Percentiles rank a stretch among this genome's conserved stretches.
These are phyloP conservation scores for Magnaporthiopsis rhizophila DNA, from an alignment of 2,329 filamentous ascomycete species.

Conservation along the genomic window DNA sequence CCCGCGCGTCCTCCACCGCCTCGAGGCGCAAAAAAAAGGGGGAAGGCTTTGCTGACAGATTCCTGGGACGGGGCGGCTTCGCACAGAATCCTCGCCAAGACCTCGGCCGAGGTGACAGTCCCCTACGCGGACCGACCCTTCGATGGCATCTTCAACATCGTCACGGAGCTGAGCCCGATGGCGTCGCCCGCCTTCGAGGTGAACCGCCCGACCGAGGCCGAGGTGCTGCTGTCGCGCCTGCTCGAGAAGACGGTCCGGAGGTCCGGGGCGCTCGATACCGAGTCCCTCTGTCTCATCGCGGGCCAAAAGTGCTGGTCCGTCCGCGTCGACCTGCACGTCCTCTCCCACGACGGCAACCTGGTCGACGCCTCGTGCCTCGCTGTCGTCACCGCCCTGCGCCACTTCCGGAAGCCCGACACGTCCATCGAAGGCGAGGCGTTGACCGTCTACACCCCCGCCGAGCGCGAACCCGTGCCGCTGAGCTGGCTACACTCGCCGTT, in stretches of 20 bases:
- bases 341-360: constrained; percentile 85
- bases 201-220: constrained; percentile 73
- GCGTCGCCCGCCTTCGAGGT: constrained; percentile 84
- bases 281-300: constrained; percentile 88
- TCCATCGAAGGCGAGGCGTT: constrained; percentile 77
- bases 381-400: constrained; percentile 77
- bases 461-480: constrained; percentile 83
- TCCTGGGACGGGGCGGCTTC: background rate
- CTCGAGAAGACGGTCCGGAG: constrained; percentile 92
- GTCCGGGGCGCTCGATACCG: constrained; percentile 86
- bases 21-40: background rate
- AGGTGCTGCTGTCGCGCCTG: constrained; percentile 77
- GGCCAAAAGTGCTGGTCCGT: constrained; percentile 88
- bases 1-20: too few species aligned
- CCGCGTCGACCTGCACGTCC: constrained; percentile 82
- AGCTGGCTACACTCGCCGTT: constrained; percentile 89
- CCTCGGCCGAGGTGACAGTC: constrained; percentile 80
- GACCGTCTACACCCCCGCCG: constrained; percentile 74
- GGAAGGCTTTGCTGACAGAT: background rate
- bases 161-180: constrained; percentile 87
- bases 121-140: constrained; percentile 86
- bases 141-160: constrained; percentile 90
- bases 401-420: constrained; percentile 87
- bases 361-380: constrained; percentile 81
- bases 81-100: constrained; percentile 68